Conservation (phyloP, 768 basidiomycete genomes). For the Rhizopogon rudus region DNA sequence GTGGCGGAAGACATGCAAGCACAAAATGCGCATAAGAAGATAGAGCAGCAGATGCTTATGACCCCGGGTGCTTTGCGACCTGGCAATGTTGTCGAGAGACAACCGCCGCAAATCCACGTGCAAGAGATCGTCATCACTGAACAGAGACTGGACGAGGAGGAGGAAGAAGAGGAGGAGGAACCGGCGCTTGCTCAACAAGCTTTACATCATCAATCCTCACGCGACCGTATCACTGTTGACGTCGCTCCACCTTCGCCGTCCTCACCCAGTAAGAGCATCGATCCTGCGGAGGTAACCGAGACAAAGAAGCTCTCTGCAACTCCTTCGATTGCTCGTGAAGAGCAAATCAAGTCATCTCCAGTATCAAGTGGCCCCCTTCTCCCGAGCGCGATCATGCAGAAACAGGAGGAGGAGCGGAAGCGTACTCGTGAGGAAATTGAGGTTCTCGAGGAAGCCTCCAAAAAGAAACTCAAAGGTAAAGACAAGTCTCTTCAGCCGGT, state of each 20-base stretch:
- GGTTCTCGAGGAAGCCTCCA: conserved; percentile 38
- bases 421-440: conserved; percentile 47
- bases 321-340: conserved; percentile 68
- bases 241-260: conserved; percentile 23
- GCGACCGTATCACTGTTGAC: conserved; percentile 39
- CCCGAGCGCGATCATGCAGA: conserved; percentile 36
- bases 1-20: conserved; percentile 49
- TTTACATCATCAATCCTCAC: conserved; percentile 41
- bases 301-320: conserved; percentile 77
- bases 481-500: conserved; percentile 35
- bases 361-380: conserved; percentile 23
- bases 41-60: conserved; percentile 13
- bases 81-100: conserved; percentile 22
- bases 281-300: conserved; percentile 66
- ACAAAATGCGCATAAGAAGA: conserved; percentile 22
- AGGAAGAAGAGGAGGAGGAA: conserved; percentile 33
- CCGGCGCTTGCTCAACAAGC: conserved; percentile 19
- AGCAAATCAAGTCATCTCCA: conserved; percentile 20
- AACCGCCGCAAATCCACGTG: conserved; percentile 23
- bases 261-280: conserved; percentile 35
- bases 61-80: conserved; percentile 34
- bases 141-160: conserved; percentile 15
- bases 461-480: conserved; percentile 46
- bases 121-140: conserved; percentile 23
- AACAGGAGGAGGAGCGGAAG: conserved; percentile 50